These are phyloP conservation scores for Arachis hypogaea DNA, from an alignment of 306 rosid genomes.

Conservation along the genomic window DNA sequence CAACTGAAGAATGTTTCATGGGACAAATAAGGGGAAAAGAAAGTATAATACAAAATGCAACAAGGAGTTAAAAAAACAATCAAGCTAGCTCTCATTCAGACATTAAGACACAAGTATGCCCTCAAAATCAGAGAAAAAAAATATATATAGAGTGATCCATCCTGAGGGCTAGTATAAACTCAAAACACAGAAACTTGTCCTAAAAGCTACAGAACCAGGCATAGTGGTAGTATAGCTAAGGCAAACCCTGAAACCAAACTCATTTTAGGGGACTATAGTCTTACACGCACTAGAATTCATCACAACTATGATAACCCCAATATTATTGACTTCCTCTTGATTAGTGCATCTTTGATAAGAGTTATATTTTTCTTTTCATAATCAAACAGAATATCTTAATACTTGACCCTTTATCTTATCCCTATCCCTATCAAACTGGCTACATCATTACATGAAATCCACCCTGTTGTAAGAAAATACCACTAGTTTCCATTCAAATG, in stretches of 20 bases:
- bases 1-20: not conserved
- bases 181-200: not conserved
- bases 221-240: slow-evolving; percentile 4
- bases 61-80: not conserved
- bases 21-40: not conserved
- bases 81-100: not conserved
- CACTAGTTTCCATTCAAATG: slow-evolving; percentile 22
- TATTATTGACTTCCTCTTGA: not conserved
- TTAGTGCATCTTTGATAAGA: not conserved
- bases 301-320: slow-evolving; percentile 19
- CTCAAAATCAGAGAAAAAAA: not conserved
- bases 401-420: not conserved
- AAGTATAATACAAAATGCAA: not conserved
- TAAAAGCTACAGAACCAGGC: not conserved
- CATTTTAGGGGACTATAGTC: slow-evolving; percentile 4
- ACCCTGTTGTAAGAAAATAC: slow-evolving; percentile 8
- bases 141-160: too few relatives aligned
- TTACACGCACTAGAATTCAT: not conserved
- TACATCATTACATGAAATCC: not conserved
- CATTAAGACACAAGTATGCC: not conserved
- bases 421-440: slow-evolving; percentile 10
- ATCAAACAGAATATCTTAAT: not conserved
- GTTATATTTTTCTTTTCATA: not conserved
- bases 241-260: slow-evolving; percentile 8
- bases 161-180: not conserved